Percentiles rank a stretch among this genome's conserved stretches.
Conservation (phyloP, 257 asterid genomes). For the Euphrasia confusa region DNA sequence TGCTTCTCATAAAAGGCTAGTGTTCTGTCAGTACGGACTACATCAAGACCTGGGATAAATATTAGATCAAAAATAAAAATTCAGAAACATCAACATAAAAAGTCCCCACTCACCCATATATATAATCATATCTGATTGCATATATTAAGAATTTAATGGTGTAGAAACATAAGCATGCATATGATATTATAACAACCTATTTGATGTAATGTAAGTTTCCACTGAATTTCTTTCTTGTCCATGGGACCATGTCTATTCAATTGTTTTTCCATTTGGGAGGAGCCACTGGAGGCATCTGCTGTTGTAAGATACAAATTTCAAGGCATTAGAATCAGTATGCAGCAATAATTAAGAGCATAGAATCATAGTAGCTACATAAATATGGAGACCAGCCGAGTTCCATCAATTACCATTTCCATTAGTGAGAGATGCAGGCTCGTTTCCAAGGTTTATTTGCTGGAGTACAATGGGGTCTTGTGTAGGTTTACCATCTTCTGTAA, state of each 20-base stretch:
- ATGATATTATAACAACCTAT: slow-evolving; percentile 55
- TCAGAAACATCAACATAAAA: slow-evolving; percentile 14
- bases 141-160: too few relatives aligned
- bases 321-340: slow-evolving; percentile 19
- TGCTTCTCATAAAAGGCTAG: slow-evolving; percentile 79
- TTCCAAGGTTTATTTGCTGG: slow-evolving; percentile 53
- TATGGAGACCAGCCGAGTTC: slow-evolving; percentile 13
- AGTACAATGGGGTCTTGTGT: slow-evolving; percentile 79
- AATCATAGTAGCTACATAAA: slow-evolving; percentile 12
- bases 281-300: slow-evolving; percentile 32
- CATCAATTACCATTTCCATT: slow-evolving; percentile 31
- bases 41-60: slow-evolving; percentile 74
- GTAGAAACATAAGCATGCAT: slow-evolving; percentile 19
- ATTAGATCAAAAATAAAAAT: slow-evolving; percentile 21
- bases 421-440: slow-evolving; percentile 28
- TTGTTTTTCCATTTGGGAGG: slow-evolving; percentile 26
- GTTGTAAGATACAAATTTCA: slow-evolving; percentile 24
- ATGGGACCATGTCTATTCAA: slow-evolving; percentile 29
- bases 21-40: slow-evolving; percentile 82
- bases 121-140: slow-evolving; percentile 1
- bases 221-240: slow-evolving; percentile 78
- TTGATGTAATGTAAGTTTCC: slow-evolving; percentile 91
- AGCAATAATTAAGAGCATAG: slow-evolving; percentile 11
- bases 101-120: slow-evolving; percentile 5
- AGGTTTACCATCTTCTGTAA: slow-evolving; percentile 85